Base-by-base conservation (phyloP, 2,329 filamentous ascomycete genomes). In the Nothopassalora personata region DNA sequence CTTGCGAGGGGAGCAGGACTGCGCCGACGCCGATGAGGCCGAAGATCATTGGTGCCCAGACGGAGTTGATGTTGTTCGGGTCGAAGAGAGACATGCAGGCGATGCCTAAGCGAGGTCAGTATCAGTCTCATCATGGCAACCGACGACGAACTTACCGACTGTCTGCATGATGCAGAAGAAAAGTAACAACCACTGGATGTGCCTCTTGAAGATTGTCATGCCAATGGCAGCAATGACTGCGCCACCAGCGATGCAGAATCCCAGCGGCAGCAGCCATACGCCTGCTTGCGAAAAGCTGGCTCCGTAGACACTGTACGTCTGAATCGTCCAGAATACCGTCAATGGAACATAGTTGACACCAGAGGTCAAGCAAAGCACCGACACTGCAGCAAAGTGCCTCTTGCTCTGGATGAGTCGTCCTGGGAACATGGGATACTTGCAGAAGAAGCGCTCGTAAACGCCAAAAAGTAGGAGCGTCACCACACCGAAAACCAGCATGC, bases 1-100 rank as follows among this genome's bases (percentile, higher is more conserved):
- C 85, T 1, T 83, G 84, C 1, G 82, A 81, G 0, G 86, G 86
- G 11, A 89, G 81, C n/a, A 88, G 80, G 51, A 88, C 85, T 1
- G 83, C 86, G 6, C 86, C 86, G 4, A 87, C 83, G 15, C 86
- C 86, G 9, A 87, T 72, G 4, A 83, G 81, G 1, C 84, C 83
- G 13, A 88, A 68, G 18, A 82, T 74, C 30, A 87, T 76, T 15
- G 86, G 72, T 7, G 76, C 80, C 75, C 63, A 65, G 30, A 60
- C 61, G 7, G 59, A 59, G 45, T 58, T 60, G 56, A 68, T 57
- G 54, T 70, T 66, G 53, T 62, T 49, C 4, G 60, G 60, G 15
- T 59, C 59, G 43, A 66, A 64, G 31, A 67, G 48, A 1, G 68
- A 56, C 45, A 70, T 62, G 33, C 64, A 64, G 13, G 66, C 66